These are phyloP conservation scores for Evernia prunastri DNA, from an alignment of 495 filamentous ascomycete species.

Conservation along the genomic window DNA sequence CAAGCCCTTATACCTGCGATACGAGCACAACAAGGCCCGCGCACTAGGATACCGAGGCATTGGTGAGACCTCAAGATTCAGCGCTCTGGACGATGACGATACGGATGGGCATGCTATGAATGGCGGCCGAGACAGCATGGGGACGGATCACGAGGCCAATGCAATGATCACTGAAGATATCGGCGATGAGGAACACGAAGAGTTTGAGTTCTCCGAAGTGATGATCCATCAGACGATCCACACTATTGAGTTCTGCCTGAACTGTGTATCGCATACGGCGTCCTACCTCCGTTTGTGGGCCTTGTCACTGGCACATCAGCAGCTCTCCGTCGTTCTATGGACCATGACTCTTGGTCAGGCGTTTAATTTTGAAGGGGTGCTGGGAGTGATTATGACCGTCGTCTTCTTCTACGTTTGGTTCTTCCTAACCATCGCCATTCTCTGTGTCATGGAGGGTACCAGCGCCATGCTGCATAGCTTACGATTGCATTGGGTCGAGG, in stretches of 20 bases:
- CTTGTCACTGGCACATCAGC: slow-evolving; percentile 92
- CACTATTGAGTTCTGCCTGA: slow-evolving; percentile 98
- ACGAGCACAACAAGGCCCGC: slow-evolving; percentile 84
- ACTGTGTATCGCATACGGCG: slow-evolving; percentile 97
- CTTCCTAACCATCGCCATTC: slow-evolving; percentile 66
- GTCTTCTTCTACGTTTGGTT: slow-evolving; percentile 84
- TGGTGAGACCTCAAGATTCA: slow-evolving; percentile 78
- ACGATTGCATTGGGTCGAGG: slow-evolving; percentile 96
- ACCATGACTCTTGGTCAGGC: slow-evolving; percentile 81
- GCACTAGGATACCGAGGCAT: slow-evolving; percentile 87
- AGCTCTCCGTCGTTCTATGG: slow-evolving; percentile 95
- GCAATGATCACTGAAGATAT: slow-evolving; percentile 85
- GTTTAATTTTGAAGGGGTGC: slow-evolving; percentile 54
- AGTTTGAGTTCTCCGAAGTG: slow-evolving; percentile 91
- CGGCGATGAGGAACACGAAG: slow-evolving; percentile 70
- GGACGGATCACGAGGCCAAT: slow-evolving; percentile 76
- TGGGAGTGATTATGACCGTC: slow-evolving; percentile 73
- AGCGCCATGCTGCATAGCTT: slow-evolving; percentile 90
- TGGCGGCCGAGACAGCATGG: slow-evolving; percentile 63
- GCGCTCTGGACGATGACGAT: slow-evolving; percentile 80
- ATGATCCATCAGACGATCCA: slow-evolving; percentile 99
- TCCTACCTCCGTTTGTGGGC: slow-evolving; percentile 99
- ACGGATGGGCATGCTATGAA: slow-evolving; percentile 51
- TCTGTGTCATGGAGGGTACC: slow-evolving; percentile 77
- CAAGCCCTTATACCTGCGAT: slow-evolving; percentile 89